Evolutionary conservation across 2,329 filamentous ascomycete species (phyloP).

Genomic region (Claviceps sp.): DNA sequence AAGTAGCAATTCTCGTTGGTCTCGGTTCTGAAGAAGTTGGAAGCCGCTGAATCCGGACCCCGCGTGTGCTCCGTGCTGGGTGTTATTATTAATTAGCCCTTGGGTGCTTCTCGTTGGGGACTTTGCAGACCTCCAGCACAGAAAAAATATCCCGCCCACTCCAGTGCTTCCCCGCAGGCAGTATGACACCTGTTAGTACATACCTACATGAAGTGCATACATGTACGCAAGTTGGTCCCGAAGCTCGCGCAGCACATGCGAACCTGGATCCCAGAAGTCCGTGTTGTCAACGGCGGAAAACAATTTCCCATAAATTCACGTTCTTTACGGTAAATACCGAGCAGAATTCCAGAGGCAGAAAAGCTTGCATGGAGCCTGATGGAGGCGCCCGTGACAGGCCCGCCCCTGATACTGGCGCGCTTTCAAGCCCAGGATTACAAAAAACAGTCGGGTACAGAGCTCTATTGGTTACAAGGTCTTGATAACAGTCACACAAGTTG

Average conservation of each 20-base stretch:
- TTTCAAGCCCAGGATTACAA: too few relatives aligned
- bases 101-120: too few relatives aligned
- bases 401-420: too few relatives aligned
- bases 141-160: not conserved
- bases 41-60: not conserved
- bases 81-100: not conserved
- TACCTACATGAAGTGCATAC: not conserved
- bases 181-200: not conserved
- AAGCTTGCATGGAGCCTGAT: not conserved
- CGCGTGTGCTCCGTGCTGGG: not conserved
- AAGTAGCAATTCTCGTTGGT: not conserved
- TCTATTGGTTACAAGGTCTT: not conserved
- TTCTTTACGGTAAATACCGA: not conserved
- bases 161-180: not conserved
- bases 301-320: not conserved
- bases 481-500: not conserved
- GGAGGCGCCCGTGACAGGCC: not conserved
- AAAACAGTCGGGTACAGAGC: too few relatives aligned
- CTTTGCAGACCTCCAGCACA: too few relatives aligned
- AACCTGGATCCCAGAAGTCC: not conserved
- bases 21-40: not conserved
- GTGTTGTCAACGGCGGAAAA: too few relatives aligned
- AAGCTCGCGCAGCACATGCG: not conserved
- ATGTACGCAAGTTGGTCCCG: not conserved
- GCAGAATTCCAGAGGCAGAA: not conserved